phyloP scores from a whole-genome alignment of 768 basidiomycete genomes.

The Podaxis sp. region DNA sequence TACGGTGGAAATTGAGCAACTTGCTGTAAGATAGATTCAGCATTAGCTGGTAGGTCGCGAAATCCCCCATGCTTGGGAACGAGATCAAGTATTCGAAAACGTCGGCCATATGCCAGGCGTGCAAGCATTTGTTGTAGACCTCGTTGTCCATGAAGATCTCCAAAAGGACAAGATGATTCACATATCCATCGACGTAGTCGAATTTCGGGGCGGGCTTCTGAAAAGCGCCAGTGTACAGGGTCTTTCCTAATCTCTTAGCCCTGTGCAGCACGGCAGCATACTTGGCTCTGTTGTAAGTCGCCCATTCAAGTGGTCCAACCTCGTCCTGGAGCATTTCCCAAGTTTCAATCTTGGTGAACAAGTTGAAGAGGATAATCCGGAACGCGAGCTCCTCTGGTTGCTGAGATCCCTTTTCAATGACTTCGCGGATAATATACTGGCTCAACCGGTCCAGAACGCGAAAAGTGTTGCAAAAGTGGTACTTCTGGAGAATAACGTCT shows the following conservation, averaged over 20 bases:
- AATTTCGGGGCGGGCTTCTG: slow-evolving; percentile 68
- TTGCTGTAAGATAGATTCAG: slow-evolving; percentile 58
- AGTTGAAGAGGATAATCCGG: slow-evolving; percentile 69
- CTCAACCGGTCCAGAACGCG: slow-evolving; percentile 70
- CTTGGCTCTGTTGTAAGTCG: slow-evolving; percentile 46
- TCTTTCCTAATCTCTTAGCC: slow-evolving; percentile 34
- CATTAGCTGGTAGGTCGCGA: slow-evolving; percentile 69
- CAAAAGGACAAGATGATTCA: slow-evolving; percentile 64
- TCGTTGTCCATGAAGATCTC: slow-evolving; percentile 59
- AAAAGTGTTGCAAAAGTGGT: slow-evolving; percentile 73
- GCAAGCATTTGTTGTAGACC: slow-evolving; percentile 46
- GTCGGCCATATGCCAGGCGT: slow-evolving; percentile 58
- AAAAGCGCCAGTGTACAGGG: slow-evolving; percentile 73
- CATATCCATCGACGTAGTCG: slow-evolving; percentile 43
- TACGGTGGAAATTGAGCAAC: slow-evolving; percentile 58
- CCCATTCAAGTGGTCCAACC: slow-evolving; percentile 64
- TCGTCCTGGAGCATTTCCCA: slow-evolving; percentile 58
- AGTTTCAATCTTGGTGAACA: slow-evolving; percentile 70
- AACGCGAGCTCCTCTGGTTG: slow-evolving; percentile 63
- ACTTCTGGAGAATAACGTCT: slow-evolving; percentile 53
- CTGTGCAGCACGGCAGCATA: slow-evolving; percentile 55
- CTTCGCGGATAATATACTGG: slow-evolving; percentile 68
- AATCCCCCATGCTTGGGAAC: slow-evolving; percentile 74
- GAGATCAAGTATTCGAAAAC: slow-evolving; percentile 58
- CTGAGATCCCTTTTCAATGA: slow-evolving; percentile 69